These are phyloP conservation scores for Irpex rosettiformis DNA, from an alignment of 1,284 basidiomycete species.

Conservation along the genomic window DNA sequence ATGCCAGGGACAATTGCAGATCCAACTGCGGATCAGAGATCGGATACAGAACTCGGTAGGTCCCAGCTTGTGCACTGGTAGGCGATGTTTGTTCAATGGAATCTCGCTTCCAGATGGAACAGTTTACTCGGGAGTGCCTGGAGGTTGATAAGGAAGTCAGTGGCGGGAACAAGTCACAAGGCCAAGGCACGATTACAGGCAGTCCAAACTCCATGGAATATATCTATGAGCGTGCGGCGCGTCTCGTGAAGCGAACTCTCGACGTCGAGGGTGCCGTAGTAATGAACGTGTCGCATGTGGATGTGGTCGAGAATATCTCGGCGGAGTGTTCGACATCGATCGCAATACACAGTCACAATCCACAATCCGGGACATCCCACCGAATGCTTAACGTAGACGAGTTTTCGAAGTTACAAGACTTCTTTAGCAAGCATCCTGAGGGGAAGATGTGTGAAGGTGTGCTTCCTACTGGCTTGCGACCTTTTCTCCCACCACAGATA, in stretches of 20 bases:
- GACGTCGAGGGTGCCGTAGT: constrained; percentile 91
- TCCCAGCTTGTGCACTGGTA: constrained; percentile 6
- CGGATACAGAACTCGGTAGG: constrained; percentile 84
- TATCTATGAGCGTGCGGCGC: constrained; percentile 85
- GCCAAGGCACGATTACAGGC: constrained; percentile 23
- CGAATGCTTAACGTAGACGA: constrained; percentile 62
- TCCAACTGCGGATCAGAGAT: constrained; percentile 87
- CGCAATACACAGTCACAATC: constrained; percentile 48
- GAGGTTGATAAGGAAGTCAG: constrained; percentile 77
- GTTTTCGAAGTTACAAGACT: constrained; percentile 69
- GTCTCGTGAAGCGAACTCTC: constrained; percentile 84
- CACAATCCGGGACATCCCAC: constrained; percentile 37
- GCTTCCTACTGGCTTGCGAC: constrained; percentile 72
- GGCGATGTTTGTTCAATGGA: not conserved
- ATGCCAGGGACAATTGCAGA: constrained; percentile 39
- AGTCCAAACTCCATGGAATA: constrained; percentile 66
- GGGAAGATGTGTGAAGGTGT: constrained; percentile 85
- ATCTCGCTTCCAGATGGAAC: constrained; percentile 68
- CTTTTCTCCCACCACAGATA: constrained; percentile 76
- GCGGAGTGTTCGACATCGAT: constrained; percentile 66
- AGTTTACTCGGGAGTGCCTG: constrained; percentile 91
- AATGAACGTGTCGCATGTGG: constrained; percentile 89
- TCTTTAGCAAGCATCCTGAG: constrained; percentile 76
- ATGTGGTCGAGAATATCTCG: constrained; percentile 76
- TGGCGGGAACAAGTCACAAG: constrained; percentile 19